These are phyloP conservation scores for Fusarium bactridioides DNA, from an alignment of 2,329 filamentous ascomycete genomes.

Conservation along the genomic window DNA sequence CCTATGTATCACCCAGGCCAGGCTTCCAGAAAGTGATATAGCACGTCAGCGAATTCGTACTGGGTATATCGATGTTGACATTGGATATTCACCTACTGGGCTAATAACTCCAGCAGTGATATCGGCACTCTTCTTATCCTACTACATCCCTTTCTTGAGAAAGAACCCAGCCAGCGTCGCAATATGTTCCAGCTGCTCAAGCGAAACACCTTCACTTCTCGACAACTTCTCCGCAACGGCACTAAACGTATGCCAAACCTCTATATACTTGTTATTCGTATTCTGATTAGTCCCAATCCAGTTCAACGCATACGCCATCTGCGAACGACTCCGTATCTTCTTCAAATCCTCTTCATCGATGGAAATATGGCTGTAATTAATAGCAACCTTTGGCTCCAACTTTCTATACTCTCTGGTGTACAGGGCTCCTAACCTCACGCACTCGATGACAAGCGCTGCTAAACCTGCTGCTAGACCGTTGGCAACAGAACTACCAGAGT, in stretches of 20 bases:
- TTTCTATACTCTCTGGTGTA: background rate
- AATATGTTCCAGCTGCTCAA: background rate
- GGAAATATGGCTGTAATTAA: background rate
- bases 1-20: too few relatives aligned
- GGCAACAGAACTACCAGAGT: constrained; percentile 6
- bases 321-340: background rate
- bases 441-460: constrained; percentile 3
- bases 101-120: too few relatives aligned
- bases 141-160: background rate
- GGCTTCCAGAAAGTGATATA: too few relatives aligned
- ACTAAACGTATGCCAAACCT: background rate
- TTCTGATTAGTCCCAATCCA: background rate
- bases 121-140: too few relatives aligned
- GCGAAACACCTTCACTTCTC: background rate
- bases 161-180: background rate
- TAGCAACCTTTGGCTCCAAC: background rate
- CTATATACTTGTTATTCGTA: background rate
- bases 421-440: background rate
- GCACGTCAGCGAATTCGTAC: too few relatives aligned
- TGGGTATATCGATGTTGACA: too few relatives aligned
- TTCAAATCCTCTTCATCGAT: background rate
- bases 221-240: background rate
- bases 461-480: background rate
- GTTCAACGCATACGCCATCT: background rate
- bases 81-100: too few relatives aligned